phyloP scores from a whole-genome alignment of 208 protist species.

The Leishmania arabica region DNA sequence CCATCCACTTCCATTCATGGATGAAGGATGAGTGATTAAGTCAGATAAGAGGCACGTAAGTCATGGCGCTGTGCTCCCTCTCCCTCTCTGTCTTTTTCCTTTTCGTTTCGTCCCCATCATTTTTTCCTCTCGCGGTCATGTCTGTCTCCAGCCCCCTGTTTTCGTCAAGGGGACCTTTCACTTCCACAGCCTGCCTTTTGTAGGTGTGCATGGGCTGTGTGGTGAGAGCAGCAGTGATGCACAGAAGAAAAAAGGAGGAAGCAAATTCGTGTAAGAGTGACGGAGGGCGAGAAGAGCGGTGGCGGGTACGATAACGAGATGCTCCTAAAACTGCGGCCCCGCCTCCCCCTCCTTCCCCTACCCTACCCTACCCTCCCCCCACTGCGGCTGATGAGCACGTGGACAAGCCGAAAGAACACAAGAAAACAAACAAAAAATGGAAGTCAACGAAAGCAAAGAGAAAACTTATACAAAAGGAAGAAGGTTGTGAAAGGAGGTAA shows the following conservation, averaged over 20 bases:
- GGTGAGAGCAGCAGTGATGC: neutral
- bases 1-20: neutral
- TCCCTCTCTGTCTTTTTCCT: neutral
- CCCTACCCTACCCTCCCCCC: neutral
- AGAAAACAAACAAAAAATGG: neutral
- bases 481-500: neutral
- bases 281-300: neutral
- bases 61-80: neutral
- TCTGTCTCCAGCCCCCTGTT: neutral
- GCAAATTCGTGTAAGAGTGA: neutral
- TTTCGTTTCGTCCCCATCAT: neutral
- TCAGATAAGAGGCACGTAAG: conserved; percentile 5
- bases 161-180: neutral
- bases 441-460: neutral
- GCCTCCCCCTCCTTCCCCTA: too few species aligned
- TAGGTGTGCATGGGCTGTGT: neutral
- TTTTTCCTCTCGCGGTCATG: neutral
- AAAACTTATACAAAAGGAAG: neutral
- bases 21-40: neutral
- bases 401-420: neutral
- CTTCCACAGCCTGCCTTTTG: neutral
- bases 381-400: neutral
- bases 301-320: neutral
- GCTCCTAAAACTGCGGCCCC: neutral
- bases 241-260: neutral